phyloP scores from a whole-genome alignment of 2,329 filamentous ascomycete species.

The Rhytidhysteron rufulum region DNA sequence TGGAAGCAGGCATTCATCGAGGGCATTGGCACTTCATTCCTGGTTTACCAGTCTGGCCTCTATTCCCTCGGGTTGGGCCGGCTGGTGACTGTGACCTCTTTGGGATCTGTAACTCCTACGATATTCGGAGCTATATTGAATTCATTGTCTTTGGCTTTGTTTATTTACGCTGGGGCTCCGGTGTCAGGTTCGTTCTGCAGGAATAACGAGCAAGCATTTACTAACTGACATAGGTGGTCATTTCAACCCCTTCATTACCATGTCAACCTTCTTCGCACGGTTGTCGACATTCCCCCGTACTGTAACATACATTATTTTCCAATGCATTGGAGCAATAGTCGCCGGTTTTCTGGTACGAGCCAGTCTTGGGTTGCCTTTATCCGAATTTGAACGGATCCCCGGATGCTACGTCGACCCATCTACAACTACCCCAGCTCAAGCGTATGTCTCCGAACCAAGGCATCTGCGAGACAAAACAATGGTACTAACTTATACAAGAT shows the following conservation, averaged over 20 bases:
- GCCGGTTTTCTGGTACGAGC: conserved; percentile 43
- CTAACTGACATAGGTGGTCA: conserved; percentile 50
- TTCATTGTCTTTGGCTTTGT: conserved; percentile 40
- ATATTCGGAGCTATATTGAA: conserved; percentile 38
- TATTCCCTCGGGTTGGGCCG: conserved; percentile 13
- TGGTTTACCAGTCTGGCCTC: conserved; percentile 17
- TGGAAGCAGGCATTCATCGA: conserved; percentile 22
- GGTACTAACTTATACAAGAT: conserved; percentile 14
- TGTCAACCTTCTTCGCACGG: conserved; percentile 50
- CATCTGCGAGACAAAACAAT: background rate
- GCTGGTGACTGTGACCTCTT: conserved; percentile 16
- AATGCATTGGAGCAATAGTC: conserved; percentile 43
- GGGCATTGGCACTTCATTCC: conserved; percentile 18
- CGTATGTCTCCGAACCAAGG: conserved; percentile 10
- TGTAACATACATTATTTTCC: conserved; percentile 45
- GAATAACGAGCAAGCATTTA: too few relatives aligned
- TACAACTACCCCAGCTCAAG: conserved; percentile 37
- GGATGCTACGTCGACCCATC: conserved; percentile 26
- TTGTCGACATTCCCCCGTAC: conserved; percentile 48
- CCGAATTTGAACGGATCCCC: conserved; percentile 6
- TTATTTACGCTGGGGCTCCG: conserved; percentile 49
- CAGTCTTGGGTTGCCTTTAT: conserved; percentile 14
- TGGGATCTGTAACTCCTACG: conserved; percentile 22
- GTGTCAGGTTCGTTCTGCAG: too few relatives aligned
- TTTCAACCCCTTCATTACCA: conserved; percentile 52